Evolutionary conservation across 83 land plant genomes (phyloP).

Genomic region (Diphasiastrum complanatum): DNA sequence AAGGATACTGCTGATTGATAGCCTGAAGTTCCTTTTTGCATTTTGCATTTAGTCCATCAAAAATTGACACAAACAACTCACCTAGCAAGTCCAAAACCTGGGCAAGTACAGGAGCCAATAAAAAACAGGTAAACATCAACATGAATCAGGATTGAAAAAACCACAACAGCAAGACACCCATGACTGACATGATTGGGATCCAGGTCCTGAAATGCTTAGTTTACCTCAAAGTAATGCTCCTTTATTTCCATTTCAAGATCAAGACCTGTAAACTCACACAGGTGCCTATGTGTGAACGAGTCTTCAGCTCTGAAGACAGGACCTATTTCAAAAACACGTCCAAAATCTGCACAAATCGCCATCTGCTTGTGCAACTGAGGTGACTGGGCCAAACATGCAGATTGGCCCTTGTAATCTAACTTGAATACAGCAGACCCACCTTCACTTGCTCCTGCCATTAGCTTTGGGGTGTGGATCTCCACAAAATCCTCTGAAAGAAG

Average conservation of each 20-base stretch:
- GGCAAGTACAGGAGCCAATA: background rate
- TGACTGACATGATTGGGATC: too few relatives aligned
- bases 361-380: constrained; percentile 97
- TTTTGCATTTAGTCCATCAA: constrained; percentile 60
- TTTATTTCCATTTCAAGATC: constrained; percentile 96
- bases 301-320: constrained; percentile 90
- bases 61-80: constrained; percentile 61
- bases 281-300: constrained; percentile 85
- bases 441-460: constrained; percentile 89
- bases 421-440: constrained; percentile 91
- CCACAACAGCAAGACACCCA: too few relatives aligned
- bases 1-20: constrained; percentile 67
- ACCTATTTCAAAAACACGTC: constrained; percentile 82
- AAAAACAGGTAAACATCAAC: constrained; percentile 6
- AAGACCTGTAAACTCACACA: constrained; percentile 92
- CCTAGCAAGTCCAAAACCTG: constrained; percentile 84
- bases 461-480: constrained; percentile 77
- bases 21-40: constrained; percentile 74
- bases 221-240: constrained; percentile 78
- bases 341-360: constrained; percentile 87
- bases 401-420: constrained; percentile 71
- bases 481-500: constrained; percentile 52
- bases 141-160: background rate
- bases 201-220: too few relatives aligned
- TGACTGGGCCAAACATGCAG: constrained; percentile 93